Conservation (phyloP, 2,329 filamentous ascomycete genomes). For the Diaporthe sp. region DNA sequence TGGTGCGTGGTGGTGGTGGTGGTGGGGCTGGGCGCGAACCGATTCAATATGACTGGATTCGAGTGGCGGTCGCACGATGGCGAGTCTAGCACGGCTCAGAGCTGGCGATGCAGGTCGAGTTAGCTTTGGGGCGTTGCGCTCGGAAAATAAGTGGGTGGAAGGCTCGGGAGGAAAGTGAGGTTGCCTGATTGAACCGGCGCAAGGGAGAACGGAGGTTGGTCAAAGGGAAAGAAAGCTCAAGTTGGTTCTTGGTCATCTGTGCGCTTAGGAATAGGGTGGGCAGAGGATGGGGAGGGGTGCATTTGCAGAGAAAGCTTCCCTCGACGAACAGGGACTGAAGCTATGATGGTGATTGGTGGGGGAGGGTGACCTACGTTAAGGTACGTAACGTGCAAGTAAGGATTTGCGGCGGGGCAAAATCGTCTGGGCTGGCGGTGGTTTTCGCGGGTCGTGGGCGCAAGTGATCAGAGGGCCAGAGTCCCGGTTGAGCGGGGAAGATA, state of each 20-base stretch:
- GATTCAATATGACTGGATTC: slow-evolving; percentile 6
- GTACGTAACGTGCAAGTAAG: slow-evolving; percentile 32
- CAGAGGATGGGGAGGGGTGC: slow-evolving; percentile 20
- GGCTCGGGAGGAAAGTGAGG: background rate
- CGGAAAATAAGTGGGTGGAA: background rate
- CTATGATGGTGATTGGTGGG: slow-evolving; percentile 30
- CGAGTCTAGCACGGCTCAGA: slow-evolving; percentile 22
- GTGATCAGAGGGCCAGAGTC: slow-evolving; percentile 17
- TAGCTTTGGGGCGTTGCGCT: slow-evolving; percentile 12
- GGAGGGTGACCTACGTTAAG: slow-evolving; percentile 16
- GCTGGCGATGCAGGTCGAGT: slow-evolving; percentile 30
- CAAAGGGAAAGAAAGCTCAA: slow-evolving; percentile 5
- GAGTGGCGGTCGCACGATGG: slow-evolving; percentile 28
- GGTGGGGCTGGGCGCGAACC: slow-evolving; percentile 12
- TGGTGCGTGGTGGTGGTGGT: background rate
- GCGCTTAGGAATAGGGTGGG: slow-evolving; percentile 7
- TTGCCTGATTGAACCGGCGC: slow-evolving; percentile 19
- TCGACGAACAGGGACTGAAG: slow-evolving; percentile 14
- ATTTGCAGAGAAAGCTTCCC: slow-evolving; percentile 30
- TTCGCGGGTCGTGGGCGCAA: slow-evolving; percentile 23
- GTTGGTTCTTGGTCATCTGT: slow-evolving; percentile 29
- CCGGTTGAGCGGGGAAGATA: slow-evolving; percentile 34
- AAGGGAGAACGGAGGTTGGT: slow-evolving; percentile 16
- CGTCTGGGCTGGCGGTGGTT: slow-evolving; percentile 24
- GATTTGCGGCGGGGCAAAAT: slow-evolving; percentile 35